Evolutionary conservation across 768 basidiomycete species (phyloP), one percentile per base, ranked within the genome.

Genomic region (Suillus variegatus): DNA sequence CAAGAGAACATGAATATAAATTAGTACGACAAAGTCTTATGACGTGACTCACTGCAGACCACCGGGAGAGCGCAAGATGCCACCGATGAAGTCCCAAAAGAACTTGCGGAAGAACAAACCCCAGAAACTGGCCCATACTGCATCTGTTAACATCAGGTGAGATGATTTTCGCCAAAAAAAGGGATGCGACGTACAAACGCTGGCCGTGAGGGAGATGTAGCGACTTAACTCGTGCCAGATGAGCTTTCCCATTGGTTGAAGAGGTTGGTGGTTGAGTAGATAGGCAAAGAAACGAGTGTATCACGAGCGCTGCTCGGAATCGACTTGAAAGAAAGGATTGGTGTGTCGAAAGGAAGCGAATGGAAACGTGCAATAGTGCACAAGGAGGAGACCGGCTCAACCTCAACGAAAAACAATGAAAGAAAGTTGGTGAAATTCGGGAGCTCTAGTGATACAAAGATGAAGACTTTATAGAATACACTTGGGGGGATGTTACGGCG

Each of bases 31-130:
- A 16, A 28, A 28, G 25, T 35, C 47, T 25, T 35, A 8, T 54
- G 43, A 43, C 16, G n/a, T n/a, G n/a, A 87, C 89, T 73, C 68
- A 93, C 92, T 93, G 91, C 32, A 92, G 64, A 62, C 92, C 92
- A 79, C 92, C 92, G 36, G 92, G 92, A 74, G 86, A 84, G 67
- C 91, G 89, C 64, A 93, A 74, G 64, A 84, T 89, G 56, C 92
- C 94, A 65, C 87, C 89, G n/a, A 94, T 80, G 74, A 97, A 94
- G 80, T 97, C 95, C 92, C 93, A 97, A 80, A 97, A 95, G 85
- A 94, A 97, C 80, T 97, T 97, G 77, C 94, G 92, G 80, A 88
- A 95, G 70, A 90, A 80, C 16, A 95, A 75, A 20, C 88, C 95
- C 79, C 86, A 96, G 78, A 92, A 89, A 40, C 85, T 81, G 16